Conservation (phyloP, 2,329 filamentous ascomycete genomes). For the Saccharata proteae region DNA sequence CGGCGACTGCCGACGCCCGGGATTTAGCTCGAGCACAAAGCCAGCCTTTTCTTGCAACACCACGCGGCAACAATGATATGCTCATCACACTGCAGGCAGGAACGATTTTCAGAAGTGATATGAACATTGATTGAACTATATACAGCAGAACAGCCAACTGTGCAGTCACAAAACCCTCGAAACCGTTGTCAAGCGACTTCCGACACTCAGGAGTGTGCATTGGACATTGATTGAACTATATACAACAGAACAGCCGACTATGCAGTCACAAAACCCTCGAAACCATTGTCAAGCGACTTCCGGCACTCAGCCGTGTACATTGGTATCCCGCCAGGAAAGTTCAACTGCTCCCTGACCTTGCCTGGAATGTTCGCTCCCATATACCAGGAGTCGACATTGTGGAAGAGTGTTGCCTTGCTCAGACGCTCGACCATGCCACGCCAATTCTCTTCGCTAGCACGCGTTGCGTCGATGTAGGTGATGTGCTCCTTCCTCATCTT, state of each 20-base stretch:
- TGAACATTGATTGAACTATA: too few relatives aligned
- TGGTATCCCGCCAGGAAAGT: constrained; percentile 29
- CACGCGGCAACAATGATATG: not conserved
- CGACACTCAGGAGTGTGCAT: constrained; percentile 28
- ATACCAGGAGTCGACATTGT: constrained; percentile 21
- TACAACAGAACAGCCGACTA: too few relatives aligned
- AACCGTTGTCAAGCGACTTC: constrained; percentile 24
- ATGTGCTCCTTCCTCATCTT: constrained; percentile 25
- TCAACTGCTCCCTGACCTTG: constrained; percentile 29
- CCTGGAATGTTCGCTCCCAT: constrained; percentile 28
- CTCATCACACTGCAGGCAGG: too few relatives aligned
- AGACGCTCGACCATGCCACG: constrained; percentile 14
- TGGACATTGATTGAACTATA: too few relatives aligned
- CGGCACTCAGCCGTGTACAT: constrained; percentile 28
- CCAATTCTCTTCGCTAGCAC: constrained; percentile 32
- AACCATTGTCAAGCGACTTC: constrained; percentile 23
- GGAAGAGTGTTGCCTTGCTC: constrained; percentile 19
- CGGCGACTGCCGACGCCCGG: constrained; percentile 1
- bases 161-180: constrained; percentile 19
- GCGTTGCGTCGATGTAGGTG: constrained; percentile 28
- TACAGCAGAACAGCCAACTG: too few relatives aligned
- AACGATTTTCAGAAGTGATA: too few relatives aligned
- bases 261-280: constrained; percentile 22
- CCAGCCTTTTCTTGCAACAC: not conserved
- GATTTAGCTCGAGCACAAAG: not conserved